Percentiles rank a stretch among this genome's conserved stretches.
phyloP scores from a whole-genome alignment of 2,329 filamentous ascomycete species.

The Cordyceps cicadae region DNA sequence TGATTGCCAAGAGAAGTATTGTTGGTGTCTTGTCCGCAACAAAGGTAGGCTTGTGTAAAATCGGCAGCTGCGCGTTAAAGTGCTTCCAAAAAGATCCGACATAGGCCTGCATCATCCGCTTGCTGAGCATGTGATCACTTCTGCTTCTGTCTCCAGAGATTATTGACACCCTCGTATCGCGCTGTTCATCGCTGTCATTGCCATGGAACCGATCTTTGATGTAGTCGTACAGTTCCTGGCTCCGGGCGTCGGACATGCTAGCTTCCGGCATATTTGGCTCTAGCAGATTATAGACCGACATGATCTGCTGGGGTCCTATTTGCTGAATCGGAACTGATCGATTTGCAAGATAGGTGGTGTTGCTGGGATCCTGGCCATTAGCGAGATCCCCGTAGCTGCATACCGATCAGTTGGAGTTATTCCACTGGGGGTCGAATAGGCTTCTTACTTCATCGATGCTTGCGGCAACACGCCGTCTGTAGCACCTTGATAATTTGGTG shows the following conservation, averaged over 20 bases:
- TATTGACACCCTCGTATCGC: constrained; percentile 67
- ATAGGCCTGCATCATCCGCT: constrained; percentile 93
- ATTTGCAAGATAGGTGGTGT: neutral
- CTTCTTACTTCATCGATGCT: constrained; percentile 38
- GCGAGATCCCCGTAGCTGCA: constrained; percentile 45
- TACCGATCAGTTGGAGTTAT: constrained; percentile 18
- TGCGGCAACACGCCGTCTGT: constrained; percentile 29
- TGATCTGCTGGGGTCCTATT: constrained; percentile 64
- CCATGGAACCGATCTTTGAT: constrained; percentile 78
- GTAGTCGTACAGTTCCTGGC: constrained; percentile 71
- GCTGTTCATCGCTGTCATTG: constrained; percentile 62
- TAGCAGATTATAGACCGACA: constrained; percentile 80
- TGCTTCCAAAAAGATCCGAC: constrained; percentile 91
- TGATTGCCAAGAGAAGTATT: constrained; percentile 76
- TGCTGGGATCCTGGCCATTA: constrained; percentile 26
- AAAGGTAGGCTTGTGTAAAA: constrained; percentile 91
- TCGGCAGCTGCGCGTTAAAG: constrained; percentile 89
- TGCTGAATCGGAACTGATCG: constrained; percentile 27
- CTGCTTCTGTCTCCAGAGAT: constrained; percentile 68
- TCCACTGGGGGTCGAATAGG: neutral
- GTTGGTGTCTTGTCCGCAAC: constrained; percentile 79
- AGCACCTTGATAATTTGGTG: constrained; percentile 32
- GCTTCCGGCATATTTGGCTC: constrained; percentile 74
- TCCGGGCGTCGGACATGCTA: constrained; percentile 78
- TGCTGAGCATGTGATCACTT: constrained; percentile 61